Evolutionary conservation across 345 rosid genomes (phyloP).

Genomic region (Aegle marmelos): DNA sequence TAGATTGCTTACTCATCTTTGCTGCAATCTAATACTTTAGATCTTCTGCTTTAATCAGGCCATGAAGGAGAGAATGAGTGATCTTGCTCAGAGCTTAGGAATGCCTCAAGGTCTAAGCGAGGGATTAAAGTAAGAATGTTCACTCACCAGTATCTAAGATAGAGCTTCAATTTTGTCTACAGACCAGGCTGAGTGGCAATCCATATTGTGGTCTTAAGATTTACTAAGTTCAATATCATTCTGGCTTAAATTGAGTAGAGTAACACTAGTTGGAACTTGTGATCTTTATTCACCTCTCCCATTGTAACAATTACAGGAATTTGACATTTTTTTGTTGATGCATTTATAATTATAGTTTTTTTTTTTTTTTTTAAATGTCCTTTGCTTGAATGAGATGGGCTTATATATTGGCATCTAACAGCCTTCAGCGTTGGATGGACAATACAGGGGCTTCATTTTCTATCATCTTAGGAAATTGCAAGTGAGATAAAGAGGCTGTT

Average conservation of each 20-base stretch:
- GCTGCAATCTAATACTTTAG: slow-evolving; percentile 6
- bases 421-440: not conserved
- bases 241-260: not conserved
- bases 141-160: not conserved
- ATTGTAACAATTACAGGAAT: not conserved
- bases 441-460: not conserved
- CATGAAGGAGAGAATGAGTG: slow-evolving; percentile 86
- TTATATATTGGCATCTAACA: not conserved
- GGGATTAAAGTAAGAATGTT: slow-evolving; percentile 51
- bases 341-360: not conserved
- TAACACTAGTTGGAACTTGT: not conserved
- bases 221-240: not conserved
- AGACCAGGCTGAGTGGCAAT: slow-evolving; percentile 13
- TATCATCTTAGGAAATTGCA: not conserved
- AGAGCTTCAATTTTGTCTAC: slow-evolving; percentile 25
- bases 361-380: too few species aligned
- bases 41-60: slow-evolving; percentile 42
- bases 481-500: not conserved
- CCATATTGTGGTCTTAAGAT: not conserved
- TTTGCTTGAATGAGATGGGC: not conserved
- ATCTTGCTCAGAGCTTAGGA: slow-evolving; percentile 91
- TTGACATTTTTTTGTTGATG: not conserved
- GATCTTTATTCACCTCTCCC: not conserved
- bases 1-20: not conserved
- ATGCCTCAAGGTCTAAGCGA: slow-evolving; percentile 83